Conservation (phyloP, 2,329 filamentous ascomycete genomes). For the Verticillium longisporum region DNA sequence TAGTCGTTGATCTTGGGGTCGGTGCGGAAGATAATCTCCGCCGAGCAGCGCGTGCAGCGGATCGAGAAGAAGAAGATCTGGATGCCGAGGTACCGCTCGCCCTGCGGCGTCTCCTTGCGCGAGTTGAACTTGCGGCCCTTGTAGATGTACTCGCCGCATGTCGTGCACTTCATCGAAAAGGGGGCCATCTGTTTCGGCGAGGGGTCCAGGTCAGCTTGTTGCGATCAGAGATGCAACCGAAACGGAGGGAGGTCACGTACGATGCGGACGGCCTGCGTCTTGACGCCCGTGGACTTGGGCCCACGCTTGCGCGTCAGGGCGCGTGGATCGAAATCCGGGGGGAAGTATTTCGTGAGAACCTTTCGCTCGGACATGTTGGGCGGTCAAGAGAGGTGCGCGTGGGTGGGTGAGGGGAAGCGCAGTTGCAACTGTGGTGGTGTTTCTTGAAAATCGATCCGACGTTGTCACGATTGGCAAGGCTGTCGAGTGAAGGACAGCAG, state of each 20-base stretch:
- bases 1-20: slow-evolving; percentile 97
- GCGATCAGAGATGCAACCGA: slow-evolving; percentile 32
- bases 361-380: slow-evolving; percentile 77
- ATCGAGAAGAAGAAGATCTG: slow-evolving; percentile 79
- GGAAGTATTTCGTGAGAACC: slow-evolving; percentile 47
- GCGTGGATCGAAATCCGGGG: slow-evolving; percentile 81
- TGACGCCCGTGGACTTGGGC: slow-evolving; percentile 67
- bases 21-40: slow-evolving; percentile 85
- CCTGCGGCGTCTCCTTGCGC: slow-evolving; percentile 80
- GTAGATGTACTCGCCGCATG: slow-evolving; percentile 61
- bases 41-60: slow-evolving; percentile 68
- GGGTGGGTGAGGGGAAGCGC: background rate
- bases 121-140: slow-evolving; percentile 94
- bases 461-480: slow-evolving; percentile 2
- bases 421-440: background rate
- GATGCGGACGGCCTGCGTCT: slow-evolving; percentile 77
- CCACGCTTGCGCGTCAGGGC: slow-evolving; percentile 65
- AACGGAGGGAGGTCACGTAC: slow-evolving; percentile 66
- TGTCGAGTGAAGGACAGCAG: background rate
- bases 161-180: slow-evolving; percentile 35
- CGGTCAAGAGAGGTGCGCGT: slow-evolving; percentile 1
- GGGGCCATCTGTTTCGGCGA: slow-evolving; percentile 20
- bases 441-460: background rate
- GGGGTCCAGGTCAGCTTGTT: slow-evolving; percentile 24
- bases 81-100: slow-evolving; percentile 84